Conservation (phyloP, 768 basidiomycete genomes). For the Mycena indigotica region DNA sequence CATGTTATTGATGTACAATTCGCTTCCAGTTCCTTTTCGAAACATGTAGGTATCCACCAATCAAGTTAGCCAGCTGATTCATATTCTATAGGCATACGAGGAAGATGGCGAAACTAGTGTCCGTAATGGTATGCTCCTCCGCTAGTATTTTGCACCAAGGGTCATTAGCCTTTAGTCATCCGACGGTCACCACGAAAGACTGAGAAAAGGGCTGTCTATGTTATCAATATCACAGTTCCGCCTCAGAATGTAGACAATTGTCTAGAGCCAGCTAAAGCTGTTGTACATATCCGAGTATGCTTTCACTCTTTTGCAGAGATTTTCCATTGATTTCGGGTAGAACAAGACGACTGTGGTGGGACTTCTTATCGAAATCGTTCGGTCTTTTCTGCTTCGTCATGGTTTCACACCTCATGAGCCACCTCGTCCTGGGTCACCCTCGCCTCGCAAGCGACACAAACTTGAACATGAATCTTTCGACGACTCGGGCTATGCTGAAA, state of each 20-base stretch:
- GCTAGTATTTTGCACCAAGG: slow-evolving; percentile 4
- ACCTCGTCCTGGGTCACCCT: slow-evolving; percentile 29
- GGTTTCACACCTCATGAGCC: slow-evolving; percentile 47
- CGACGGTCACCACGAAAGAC: slow-evolving; percentile 78
- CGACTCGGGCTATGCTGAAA: slow-evolving; percentile 40
- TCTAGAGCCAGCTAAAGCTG: slow-evolving; percentile 75
- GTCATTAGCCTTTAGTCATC: slow-evolving; percentile 39
- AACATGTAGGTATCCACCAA: slow-evolving; percentile 49
- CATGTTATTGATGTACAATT: slow-evolving; percentile 68
- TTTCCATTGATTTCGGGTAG: slow-evolving; percentile 36
- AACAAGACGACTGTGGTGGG: slow-evolving; percentile 55
- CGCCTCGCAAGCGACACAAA: slow-evolving; percentile 56
- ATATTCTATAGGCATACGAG: slow-evolving; percentile 60
- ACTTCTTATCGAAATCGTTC: slow-evolving; percentile 61
- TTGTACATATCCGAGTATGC: slow-evolving; percentile 68
- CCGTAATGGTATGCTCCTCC: slow-evolving; percentile 43
- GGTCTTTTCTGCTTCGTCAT: slow-evolving; percentile 65
- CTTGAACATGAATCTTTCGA: slow-evolving; percentile 34
- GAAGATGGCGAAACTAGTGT: slow-evolving; percentile 57
- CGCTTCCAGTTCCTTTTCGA: slow-evolving; percentile 68
- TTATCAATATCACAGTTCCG: slow-evolving; percentile 74
- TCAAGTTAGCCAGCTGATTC: background rate
- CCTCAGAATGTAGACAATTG: slow-evolving; percentile 71
- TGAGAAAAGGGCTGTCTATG: slow-evolving; percentile 82
- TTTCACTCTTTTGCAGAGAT: slow-evolving; percentile 11